Conservation (phyloP, 2,329 filamentous ascomycete species). For the Emericellopsis cladophorae region DNA sequence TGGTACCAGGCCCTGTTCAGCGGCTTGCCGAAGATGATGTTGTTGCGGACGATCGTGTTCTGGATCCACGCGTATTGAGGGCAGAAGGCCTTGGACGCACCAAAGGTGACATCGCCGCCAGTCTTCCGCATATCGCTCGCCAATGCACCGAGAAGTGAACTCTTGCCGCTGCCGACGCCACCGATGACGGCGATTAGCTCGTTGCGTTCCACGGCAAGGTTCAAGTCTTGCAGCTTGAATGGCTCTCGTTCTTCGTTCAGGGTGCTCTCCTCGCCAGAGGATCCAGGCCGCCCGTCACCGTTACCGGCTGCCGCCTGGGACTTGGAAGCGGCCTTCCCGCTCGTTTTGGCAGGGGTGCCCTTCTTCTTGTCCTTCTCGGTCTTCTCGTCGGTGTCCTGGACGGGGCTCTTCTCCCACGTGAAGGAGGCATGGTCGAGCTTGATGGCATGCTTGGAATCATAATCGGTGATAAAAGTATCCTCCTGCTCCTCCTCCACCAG, state of each 20-base stretch:
- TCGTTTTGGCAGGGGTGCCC: slow-evolving; percentile 8
- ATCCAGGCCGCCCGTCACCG: slow-evolving; percentile 13
- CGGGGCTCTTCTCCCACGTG: slow-evolving; percentile 68
- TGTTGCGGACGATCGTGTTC: slow-evolving; percentile 75
- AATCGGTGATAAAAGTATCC: slow-evolving; percentile 48
- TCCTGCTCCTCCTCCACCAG: slow-evolving; percentile 73
- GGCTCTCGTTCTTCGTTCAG: slow-evolving; percentile 48
- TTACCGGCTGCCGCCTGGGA: not conserved
- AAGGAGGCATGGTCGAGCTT: slow-evolving; percentile 64
- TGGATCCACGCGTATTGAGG: slow-evolving; percentile 98
- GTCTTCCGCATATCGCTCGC: slow-evolving; percentile 92
- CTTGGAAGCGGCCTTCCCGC: slow-evolving; percentile 6
- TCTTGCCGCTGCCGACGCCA: slow-evolving; percentile 82
- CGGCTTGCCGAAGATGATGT: slow-evolving; percentile 80
- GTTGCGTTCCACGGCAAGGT: slow-evolving; percentile 56
- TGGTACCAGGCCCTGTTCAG: slow-evolving; percentile 70
- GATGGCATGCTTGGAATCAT: slow-evolving; percentile 54
- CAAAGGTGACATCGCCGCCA: slow-evolving; percentile 57
- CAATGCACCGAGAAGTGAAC: slow-evolving; percentile 73
- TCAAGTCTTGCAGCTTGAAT: slow-evolving; percentile 59
- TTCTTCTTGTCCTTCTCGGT: slow-evolving; percentile 17
- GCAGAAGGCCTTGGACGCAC: slow-evolving; percentile 77
- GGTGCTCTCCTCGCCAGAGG: slow-evolving; percentile 36
- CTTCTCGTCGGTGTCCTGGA: slow-evolving; percentile 35
- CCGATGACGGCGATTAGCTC: slow-evolving; percentile 81